Evolutionary conservation across 257 asterid genomes (phyloP).

Genomic region (Gentiana dahurica): DNA sequence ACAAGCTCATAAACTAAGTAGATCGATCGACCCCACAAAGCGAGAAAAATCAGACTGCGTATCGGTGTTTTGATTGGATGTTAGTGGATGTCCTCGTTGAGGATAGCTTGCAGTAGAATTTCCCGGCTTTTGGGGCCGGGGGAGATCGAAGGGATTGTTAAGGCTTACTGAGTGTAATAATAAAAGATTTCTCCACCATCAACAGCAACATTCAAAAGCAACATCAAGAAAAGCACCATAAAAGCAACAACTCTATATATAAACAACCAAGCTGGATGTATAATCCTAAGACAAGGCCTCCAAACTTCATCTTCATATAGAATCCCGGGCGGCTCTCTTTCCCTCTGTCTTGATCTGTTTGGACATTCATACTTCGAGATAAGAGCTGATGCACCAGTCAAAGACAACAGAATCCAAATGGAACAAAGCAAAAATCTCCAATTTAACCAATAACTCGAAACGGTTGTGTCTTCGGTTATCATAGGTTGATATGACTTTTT

Average conservation of each 20-base stretch:
- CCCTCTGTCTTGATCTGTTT: conserved; percentile 15
- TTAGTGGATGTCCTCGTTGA: no score
- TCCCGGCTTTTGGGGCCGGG: no score
- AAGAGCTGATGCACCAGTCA: conserved; percentile 61
- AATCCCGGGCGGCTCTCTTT: conserved; percentile 26
- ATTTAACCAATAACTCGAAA: conserved; percentile 73
- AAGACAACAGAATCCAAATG: conserved; percentile 50
- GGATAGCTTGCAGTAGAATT: no score
- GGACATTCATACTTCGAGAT: conserved; percentile 61
- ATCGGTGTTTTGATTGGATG: no score
- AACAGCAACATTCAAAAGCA: conserved; percentile 48
- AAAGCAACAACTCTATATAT: conserved; percentile 59
- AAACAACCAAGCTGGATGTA: conserved; percentile 86
- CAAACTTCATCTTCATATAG: conserved; percentile 82
- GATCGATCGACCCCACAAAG: no score
- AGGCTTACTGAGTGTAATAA: conserved; percentile 89
- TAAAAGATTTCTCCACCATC: conserved; percentile 68
- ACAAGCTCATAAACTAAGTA: no score
- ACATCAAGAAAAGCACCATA: conserved; percentile 61
- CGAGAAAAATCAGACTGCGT: no score
- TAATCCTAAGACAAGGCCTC: conserved; percentile 65
- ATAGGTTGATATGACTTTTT: conserved; percentile 76
- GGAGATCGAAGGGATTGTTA: no score
- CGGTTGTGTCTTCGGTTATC: conserved; percentile 61
- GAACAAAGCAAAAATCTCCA: conserved; percentile 79